Percentiles rank a stretch among this genome's conserved stretches.
phyloP scores from a whole-genome alignment of 805 yeast species.

The Saccharomycopsis sp. region DNA sequence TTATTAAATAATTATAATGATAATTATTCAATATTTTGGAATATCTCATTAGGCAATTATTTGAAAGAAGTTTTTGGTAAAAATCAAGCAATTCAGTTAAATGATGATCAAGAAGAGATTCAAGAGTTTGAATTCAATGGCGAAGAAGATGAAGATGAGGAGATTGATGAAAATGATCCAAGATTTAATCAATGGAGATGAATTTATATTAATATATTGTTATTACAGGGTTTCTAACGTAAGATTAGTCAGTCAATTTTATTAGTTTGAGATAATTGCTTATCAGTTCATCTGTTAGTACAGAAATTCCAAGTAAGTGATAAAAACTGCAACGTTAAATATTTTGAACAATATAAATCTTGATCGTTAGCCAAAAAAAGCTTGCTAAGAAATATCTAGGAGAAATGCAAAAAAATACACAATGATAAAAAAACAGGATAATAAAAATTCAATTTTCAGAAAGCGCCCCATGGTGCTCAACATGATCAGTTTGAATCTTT shows the following conservation, averaged over 20 bases:
- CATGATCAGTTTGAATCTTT: conserved; percentile 1
- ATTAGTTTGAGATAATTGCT: too few species aligned
- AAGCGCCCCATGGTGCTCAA: neutral
- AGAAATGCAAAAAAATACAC: too few species aligned
- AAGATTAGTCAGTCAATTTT: too few species aligned
- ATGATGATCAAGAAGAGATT: neutral
- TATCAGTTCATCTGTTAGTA: too few species aligned
- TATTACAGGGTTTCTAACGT: too few species aligned
- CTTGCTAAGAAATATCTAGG: neutral
- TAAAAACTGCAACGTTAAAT: too few species aligned
- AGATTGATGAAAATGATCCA: neutral
- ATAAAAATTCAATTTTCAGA: too few species aligned
- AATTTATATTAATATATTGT: too few species aligned
- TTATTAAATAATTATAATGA: conserved; percentile 16
- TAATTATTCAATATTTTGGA: conserved; percentile 8
- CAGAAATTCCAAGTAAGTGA: too few species aligned
- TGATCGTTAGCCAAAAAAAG: too few species aligned
- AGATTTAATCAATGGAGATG: neutral
- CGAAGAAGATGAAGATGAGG: neutral
- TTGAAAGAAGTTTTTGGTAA: neutral
- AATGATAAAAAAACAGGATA: too few species aligned
- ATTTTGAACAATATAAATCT: too few species aligned
- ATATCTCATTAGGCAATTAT: conserved; percentile 1
- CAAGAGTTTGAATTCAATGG: neutral
- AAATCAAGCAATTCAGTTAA: neutral